phyloP scores from a whole-genome alignment of 257 asterid genomes.

The Ajuga chamaepitys region DNA sequence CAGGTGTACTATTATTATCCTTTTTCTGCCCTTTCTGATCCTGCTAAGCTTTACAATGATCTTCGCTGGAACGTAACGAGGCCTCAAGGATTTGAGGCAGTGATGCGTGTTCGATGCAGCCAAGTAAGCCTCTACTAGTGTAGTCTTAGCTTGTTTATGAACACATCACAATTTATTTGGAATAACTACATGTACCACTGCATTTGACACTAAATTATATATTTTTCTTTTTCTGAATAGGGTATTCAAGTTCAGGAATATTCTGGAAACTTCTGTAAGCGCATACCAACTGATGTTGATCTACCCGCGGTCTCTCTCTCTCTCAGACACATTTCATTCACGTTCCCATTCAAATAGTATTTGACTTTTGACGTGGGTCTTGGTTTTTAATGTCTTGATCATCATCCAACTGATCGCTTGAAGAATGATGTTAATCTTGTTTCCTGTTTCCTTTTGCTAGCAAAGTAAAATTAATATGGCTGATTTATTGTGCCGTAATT shows the following conservation, averaged over 20 bases:
- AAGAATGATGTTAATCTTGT: not conserved
- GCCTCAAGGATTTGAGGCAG: conserved; percentile 99
- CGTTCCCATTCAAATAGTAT: not conserved
- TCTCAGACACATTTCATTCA: not conserved
- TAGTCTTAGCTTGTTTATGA: conserved; percentile 8
- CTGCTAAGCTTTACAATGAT: conserved; percentile 93
- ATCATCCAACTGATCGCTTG: not conserved
- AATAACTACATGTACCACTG: conserved; percentile 3
- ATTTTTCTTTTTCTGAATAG: conserved; percentile 27
- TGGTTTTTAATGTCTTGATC: not conserved
- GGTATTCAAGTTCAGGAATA: conserved; percentile 99
- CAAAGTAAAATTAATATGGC: not conserved
- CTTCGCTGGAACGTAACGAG: conserved; percentile 97
- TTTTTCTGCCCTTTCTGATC: conserved; percentile 89
- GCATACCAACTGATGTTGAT: conserved; percentile 96
- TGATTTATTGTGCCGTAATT: not conserved
- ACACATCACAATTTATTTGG: conserved; percentile 2
- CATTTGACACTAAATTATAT: not conserved
- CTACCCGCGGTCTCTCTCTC: conserved; percentile 80
- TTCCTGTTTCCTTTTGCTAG: not conserved
- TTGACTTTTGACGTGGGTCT: not conserved
- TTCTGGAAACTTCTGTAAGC: conserved; percentile 87
- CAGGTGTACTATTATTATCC: conserved; percentile 94
- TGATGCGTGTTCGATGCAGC: conserved; percentile 99
- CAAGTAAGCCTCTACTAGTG: conserved; percentile 46